Conservation (phyloP, 257 asterid genomes). For the Solanum megistacrolobum region DNA sequence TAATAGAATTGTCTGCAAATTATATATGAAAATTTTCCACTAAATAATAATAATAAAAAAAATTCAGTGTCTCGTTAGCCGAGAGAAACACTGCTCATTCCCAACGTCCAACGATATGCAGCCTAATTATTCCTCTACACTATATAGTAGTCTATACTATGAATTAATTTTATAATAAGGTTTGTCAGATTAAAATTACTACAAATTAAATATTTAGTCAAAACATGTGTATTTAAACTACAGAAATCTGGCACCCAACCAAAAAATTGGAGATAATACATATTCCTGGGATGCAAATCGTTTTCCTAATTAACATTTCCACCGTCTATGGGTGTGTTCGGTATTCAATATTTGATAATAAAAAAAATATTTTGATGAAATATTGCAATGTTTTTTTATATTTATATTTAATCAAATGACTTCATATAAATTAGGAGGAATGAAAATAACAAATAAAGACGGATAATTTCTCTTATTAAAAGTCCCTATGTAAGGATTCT, state of each 20-base stretch:
- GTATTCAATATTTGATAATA: no score
- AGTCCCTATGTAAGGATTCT: neutral
- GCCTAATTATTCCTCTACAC: neutral
- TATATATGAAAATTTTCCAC: neutral
- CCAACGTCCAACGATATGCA: conserved; percentile 2
- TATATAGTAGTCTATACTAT: neutral
- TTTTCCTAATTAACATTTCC: neutral
- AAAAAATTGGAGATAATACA: neutral
- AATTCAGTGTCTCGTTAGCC: neutral
- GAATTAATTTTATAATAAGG: neutral
- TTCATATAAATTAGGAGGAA: no score
- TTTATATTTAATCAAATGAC: no score
- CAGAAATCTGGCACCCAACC: neutral
- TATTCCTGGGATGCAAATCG: neutral
- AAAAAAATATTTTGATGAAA: no score
- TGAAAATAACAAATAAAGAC: no score
- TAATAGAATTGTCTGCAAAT: neutral
- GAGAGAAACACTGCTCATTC: conserved; percentile 2
- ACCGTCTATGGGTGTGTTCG: neutral
- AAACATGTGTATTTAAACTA: neutral
- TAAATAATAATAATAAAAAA: neutral
- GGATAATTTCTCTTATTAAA: no score
- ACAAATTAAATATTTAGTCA: neutral
- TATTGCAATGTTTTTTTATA: no score
- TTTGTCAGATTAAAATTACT: neutral